Base-by-base conservation (phyloP, 2,329 filamentous ascomycete genomes). In the Exophiala dermatitidis region DNA sequence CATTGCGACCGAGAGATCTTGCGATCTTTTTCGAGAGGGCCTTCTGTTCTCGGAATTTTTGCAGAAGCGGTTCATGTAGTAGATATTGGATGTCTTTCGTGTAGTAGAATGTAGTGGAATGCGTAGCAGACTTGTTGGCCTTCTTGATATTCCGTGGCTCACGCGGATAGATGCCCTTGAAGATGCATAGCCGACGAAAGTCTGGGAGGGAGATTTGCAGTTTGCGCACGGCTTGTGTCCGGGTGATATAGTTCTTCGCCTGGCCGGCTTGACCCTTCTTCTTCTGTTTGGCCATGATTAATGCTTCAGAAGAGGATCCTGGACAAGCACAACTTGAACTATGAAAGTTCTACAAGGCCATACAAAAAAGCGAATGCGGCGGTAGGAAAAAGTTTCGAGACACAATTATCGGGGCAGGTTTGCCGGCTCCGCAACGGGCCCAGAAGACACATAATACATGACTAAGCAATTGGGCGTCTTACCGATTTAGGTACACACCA, bases 1-100 rank as follows among this genome's bases (percentile, higher is more conserved):
- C 90, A 69, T 91, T 91, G 67, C 91, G 84, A 51, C 93, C 93
- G 49, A 98, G 80, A 3, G 91, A 93, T 67, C 84, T 84, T 40
- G 88, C 87, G 67, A 98, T 97, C 81, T 98, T 98, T 82, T 96
- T 97, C 69, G 93, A 88, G 60, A 98, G 83, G 4, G 86, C 81
- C 74, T 98, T 98, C 71, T 97, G 93, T 60, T 98, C 93, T 68
- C 93, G 86, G 76, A 98, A 97, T 72, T 95, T 96, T 65, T 83
- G 81, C 54, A 98, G 79, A 4, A 98, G 80, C 31, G 93, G 94
- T 73, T 98, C 93, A 72, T 98, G 93, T 55, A 97, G 84, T 48
- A 98, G 85, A 67, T 96, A 98, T 73, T 97, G 91, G 63, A 98
- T 96, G 70, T 98, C 93, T 77, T 95, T 95, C 68, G 90, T 83